These are phyloP conservation scores for Kluyveromyces aestuarii DNA, from an alignment of 805 yeast genomes.

Conservation along the genomic window DNA sequence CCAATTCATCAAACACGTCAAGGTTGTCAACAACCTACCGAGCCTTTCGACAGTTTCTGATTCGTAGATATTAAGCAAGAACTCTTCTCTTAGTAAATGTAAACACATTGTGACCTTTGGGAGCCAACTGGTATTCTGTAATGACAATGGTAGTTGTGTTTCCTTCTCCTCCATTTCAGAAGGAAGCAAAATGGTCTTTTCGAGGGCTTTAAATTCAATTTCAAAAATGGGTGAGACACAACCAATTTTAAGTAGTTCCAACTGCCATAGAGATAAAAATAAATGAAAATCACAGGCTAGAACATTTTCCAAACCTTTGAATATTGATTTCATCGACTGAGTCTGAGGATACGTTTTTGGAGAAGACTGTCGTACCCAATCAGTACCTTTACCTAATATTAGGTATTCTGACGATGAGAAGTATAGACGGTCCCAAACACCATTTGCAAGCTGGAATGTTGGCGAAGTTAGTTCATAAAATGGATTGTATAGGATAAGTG, in stretches of 20 bases:
- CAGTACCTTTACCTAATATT: constrained; percentile 15
- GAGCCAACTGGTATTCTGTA: constrained; percentile 16
- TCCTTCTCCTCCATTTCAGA: constrained; percentile 11
- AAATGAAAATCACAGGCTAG: constrained; percentile 6
- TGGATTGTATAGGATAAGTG: constrained; percentile 27
- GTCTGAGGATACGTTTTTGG: background rate
- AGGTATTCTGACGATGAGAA: constrained; percentile 31
- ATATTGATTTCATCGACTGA: background rate
- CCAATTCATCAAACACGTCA: constrained; percentile 70
- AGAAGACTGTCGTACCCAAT: background rate
- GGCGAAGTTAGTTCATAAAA: constrained; percentile 21
- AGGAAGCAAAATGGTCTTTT: constrained; percentile 14
- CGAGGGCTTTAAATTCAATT: constrained; percentile 7
- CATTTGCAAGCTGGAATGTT: constrained; percentile 32
- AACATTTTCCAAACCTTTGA: background rate
- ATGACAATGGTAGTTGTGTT: background rate
- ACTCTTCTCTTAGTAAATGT: constrained; percentile 74
- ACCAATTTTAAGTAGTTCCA: background rate
- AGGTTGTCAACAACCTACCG: constrained; percentile 48
- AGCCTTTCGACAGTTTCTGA: constrained; percentile 31
- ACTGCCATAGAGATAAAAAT: constrained; percentile 18
- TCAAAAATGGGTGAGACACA: constrained; percentile 6
- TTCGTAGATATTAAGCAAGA: constrained; percentile 45
- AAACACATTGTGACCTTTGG: constrained; percentile 59
- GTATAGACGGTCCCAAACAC: constrained; percentile 37